These are phyloP conservation scores for Sphagnurus paluster DNA, from an alignment of 1,284 basidiomycete species.

Conservation along the genomic window DNA sequence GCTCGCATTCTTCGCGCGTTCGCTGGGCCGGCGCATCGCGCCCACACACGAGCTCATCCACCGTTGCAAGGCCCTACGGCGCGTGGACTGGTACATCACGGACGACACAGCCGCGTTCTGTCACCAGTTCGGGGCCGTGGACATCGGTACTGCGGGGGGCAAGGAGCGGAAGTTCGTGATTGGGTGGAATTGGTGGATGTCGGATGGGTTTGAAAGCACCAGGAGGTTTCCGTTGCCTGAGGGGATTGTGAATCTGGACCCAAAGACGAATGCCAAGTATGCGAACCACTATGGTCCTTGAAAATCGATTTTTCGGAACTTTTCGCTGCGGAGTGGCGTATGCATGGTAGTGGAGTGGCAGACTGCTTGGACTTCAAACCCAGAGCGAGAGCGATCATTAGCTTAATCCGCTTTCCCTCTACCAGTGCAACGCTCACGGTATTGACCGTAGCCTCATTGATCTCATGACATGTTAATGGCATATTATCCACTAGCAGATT, in stretches of 20 bases:
- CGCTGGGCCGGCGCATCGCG: background rate
- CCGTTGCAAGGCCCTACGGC: background rate
- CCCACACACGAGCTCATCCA: background rate
- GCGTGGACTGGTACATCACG: background rate
- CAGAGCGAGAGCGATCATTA: too few relatives aligned
- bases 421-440: too few relatives aligned
- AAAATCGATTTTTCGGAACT: background rate
- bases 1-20: background rate
- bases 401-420: too few relatives aligned
- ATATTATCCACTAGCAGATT: too few relatives aligned
- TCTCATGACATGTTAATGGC: too few relatives aligned
- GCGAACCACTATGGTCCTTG: background rate
- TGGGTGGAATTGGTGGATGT: background rate
- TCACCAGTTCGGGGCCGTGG: background rate
- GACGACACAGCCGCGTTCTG: background rate
- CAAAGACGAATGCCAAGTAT: background rate
- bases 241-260: background rate
- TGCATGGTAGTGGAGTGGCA: too few relatives aligned
- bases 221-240: background rate
- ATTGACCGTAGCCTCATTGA: too few relatives aligned
- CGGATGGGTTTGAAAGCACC: background rate
- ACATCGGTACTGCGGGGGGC: background rate
- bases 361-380: too few relatives aligned
- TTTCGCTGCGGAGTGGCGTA: too few relatives aligned
- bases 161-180: background rate